Evolutionary conservation across 148 eudicot genomes (phyloP).

Genomic region (Mesembryanthemum crystallinum): DNA sequence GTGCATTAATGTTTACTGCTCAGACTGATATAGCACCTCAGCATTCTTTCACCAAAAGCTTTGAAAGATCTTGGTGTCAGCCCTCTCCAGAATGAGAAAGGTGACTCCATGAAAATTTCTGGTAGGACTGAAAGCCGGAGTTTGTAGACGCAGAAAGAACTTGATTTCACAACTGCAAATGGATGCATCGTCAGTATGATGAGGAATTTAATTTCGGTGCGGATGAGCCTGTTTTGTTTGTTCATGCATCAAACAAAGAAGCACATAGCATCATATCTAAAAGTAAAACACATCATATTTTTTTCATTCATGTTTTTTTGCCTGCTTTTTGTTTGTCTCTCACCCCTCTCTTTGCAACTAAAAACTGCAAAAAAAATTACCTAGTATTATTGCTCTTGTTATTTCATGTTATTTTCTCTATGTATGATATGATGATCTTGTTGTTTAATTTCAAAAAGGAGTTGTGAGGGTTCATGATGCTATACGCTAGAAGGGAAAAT

Average conservation of each 20-base stretch:
- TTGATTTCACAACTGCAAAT: slow-evolving; percentile 55
- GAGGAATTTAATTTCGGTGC: slow-evolving; percentile 51
- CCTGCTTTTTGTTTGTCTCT: background rate
- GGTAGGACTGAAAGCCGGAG: slow-evolving; percentile 20
- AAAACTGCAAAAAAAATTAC: too few relatives aligned
- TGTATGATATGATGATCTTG: background rate
- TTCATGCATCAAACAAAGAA: too few relatives aligned
- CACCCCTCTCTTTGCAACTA: background rate
- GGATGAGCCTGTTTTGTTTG: too few relatives aligned
- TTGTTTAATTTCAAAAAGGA: slow-evolving; percentile 12
- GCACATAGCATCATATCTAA: too few relatives aligned
- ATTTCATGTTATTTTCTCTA: background rate
- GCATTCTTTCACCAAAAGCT: slow-evolving; percentile 57
- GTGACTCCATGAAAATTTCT: slow-evolving; percentile 18
- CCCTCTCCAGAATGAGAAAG: slow-evolving; percentile 41
- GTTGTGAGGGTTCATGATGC: slow-evolving; percentile 63
- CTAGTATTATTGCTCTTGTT: too few relatives aligned
- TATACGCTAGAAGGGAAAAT: slow-evolving; percentile 43
- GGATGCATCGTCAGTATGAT: slow-evolving; percentile 64
- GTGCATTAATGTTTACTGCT: background rate
- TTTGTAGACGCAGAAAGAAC: slow-evolving; percentile 41
- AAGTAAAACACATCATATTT: too few relatives aligned
- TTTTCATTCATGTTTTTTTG: background rate
- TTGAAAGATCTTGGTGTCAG: slow-evolving; percentile 59
- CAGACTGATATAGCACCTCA: slow-evolving; percentile 71